phyloP scores from a whole-genome alignment of 495 filamentous ascomycete genomes.

The Lasiosphaeria ovina region DNA sequence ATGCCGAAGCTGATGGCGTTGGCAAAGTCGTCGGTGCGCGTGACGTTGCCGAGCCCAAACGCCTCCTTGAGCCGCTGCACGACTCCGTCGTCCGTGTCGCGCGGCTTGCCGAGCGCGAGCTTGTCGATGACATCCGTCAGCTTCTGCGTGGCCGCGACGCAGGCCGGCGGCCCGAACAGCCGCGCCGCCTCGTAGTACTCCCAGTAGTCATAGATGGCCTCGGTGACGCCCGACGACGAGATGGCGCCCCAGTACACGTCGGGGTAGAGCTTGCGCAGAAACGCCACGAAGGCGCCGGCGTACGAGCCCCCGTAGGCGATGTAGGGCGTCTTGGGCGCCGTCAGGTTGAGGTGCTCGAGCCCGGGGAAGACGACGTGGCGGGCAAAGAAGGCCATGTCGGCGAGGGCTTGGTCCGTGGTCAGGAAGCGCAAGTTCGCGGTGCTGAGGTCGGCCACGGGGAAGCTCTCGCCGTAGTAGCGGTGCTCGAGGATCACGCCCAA shows the following conservation, averaged over 20 bases:
- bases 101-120: conserved; percentile 52
- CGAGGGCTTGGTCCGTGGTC: conserved; percentile 71
- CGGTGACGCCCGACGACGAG: conserved; percentile 66
- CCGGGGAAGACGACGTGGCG: conserved; percentile 62
- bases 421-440: conserved; percentile 68
- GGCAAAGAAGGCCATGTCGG: conserved; percentile 72
- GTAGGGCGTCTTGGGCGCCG: conserved; percentile 56
- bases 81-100: conserved; percentile 43
- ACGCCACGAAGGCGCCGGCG: conserved; percentile 68
- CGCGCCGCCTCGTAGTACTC: conserved; percentile 66
- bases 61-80: conserved; percentile 52
- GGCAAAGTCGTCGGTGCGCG: conserved; percentile 62
- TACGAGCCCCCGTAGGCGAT: conserved; percentile 76
- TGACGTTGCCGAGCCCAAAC: conserved; percentile 59
- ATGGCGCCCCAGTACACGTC: conserved; percentile 68
- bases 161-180: conserved; percentile 48
- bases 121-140: conserved; percentile 62
- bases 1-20: conserved; percentile 51
- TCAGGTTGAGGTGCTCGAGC: conserved; percentile 60
- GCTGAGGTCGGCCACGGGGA: conserved; percentile 57
- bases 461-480: conserved; percentile 67
- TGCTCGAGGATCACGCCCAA: conserved; percentile 76
- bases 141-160: conserved; percentile 55
- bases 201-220: conserved; percentile 72
- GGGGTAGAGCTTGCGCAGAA: conserved; percentile 66